Conservation (phyloP, 257 asterid genomes). For the Nicotiana attenuata region DNA sequence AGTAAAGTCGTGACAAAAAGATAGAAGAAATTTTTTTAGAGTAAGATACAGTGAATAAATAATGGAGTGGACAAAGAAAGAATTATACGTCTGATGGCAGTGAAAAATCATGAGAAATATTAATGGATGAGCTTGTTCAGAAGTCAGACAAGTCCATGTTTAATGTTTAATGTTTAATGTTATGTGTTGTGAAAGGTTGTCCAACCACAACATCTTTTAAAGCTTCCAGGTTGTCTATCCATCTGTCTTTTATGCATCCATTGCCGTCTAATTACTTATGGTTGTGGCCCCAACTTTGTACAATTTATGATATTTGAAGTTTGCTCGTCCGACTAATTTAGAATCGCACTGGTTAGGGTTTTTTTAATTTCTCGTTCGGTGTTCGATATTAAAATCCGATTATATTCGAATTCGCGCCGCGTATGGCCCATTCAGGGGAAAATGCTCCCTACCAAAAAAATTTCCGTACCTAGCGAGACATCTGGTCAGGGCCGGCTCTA, state of each 20-base stretch:
- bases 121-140: neutral
- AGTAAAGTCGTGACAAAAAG: neutral
- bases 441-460: too few species aligned
- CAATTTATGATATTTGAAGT: too few species aligned
- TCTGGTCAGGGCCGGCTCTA: too few species aligned
- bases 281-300: neutral
- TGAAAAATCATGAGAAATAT: neutral
- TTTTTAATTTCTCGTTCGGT: too few species aligned
- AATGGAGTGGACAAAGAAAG: neutral
- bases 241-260: neutral
- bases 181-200: neutral
- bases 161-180: neutral
- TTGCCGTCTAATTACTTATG: constrained; percentile 2
- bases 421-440: too few species aligned
- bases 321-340: too few species aligned
- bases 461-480: too few species aligned
- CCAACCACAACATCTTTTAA: neutral
- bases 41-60: neutral
- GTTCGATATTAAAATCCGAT: too few species aligned
- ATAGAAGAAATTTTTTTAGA: neutral
- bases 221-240: constrained; percentile 8
- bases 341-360: too few species aligned
- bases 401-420: too few species aligned
- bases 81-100: neutral
- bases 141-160: neutral